Evolutionary conservation across 176 grass and related monocot species (phyloP).

Genomic region (Zea luxurians): DNA sequence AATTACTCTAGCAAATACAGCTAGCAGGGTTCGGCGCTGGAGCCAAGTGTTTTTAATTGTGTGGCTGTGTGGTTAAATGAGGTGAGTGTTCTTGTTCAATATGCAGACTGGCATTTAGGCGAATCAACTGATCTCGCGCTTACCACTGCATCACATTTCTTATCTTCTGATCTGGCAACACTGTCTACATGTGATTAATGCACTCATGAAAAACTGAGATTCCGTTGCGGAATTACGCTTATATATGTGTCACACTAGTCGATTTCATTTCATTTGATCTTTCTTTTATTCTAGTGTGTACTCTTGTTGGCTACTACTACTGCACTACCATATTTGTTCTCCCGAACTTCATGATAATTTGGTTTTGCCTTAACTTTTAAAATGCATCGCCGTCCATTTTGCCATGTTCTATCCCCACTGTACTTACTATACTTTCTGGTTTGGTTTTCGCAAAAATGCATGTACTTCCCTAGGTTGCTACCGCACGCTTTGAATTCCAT

Average conservation of each 20-base stretch:
- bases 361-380: neutral
- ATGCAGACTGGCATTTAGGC: neutral
- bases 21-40: neutral
- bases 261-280: neutral
- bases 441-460: neutral
- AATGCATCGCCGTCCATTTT: neutral
- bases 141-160: neutral
- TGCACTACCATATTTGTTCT: neutral
- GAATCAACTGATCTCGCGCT: neutral
- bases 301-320: neutral
- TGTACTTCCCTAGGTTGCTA: neutral
- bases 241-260: too few relatives aligned
- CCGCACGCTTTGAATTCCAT: neutral
- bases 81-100: constrained; percentile 38
- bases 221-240: neutral
- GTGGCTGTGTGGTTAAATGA: constrained; percentile 16
- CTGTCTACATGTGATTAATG: constrained; percentile 23
- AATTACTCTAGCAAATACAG: neutral
- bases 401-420: neutral
- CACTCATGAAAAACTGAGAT: neutral
- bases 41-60: neutral
- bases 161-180: neutral
- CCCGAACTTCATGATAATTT: neutral
- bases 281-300: neutral
- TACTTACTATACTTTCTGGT: neutral